Evolutionary conservation across 1,139 yeast genomes (phyloP).

Genomic region (Petasospora fabianii): DNA sequence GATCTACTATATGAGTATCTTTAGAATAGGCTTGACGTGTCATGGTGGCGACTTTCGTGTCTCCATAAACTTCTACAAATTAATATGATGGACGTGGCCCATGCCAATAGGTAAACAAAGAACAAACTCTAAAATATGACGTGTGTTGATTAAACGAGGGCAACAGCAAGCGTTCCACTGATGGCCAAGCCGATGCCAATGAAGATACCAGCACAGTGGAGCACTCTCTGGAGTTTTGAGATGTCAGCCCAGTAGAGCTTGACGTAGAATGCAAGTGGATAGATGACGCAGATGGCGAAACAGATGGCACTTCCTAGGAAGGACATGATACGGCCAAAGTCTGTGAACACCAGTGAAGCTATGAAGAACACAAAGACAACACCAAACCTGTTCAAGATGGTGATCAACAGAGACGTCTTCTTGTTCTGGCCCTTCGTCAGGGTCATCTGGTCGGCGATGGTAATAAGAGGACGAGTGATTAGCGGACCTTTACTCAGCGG

Average conservation of each 20-base stretch:
- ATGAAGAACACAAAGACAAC: slow-evolving; percentile 28
- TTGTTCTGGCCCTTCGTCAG: slow-evolving; percentile 16
- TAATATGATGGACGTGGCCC: slow-evolving; percentile 4
- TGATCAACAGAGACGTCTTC: slow-evolving; percentile 1
- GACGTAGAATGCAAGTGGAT: slow-evolving; percentile 64
- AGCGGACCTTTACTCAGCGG: slow-evolving; percentile 79
- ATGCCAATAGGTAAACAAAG: slow-evolving; percentile 7
- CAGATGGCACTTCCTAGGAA: slow-evolving; percentile 72
- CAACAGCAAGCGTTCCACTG: slow-evolving; percentile 26
- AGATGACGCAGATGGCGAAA: slow-evolving; percentile 64
- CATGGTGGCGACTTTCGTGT: too few relatives aligned
- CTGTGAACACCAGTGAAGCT: slow-evolving; percentile 52
- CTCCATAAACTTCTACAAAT: too few relatives aligned
- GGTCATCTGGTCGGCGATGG: slow-evolving; percentile 47
- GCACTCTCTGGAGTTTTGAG: background rate
- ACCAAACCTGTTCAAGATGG: slow-evolving; percentile 16
- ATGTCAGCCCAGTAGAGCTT: slow-evolving; percentile 26
- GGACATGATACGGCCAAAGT: slow-evolving; percentile 72
- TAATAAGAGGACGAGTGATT: slow-evolving; percentile 69
- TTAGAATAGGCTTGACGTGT: too few relatives aligned
- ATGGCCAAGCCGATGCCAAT: slow-evolving; percentile 16
- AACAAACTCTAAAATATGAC: background rate
- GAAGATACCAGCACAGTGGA: slow-evolving; percentile 9
- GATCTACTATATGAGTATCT: background rate
- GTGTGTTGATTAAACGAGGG: slow-evolving; percentile 7